Evolutionary conservation across 306 rosid species (phyloP).

Genomic region (Sophora flavescens): DNA sequence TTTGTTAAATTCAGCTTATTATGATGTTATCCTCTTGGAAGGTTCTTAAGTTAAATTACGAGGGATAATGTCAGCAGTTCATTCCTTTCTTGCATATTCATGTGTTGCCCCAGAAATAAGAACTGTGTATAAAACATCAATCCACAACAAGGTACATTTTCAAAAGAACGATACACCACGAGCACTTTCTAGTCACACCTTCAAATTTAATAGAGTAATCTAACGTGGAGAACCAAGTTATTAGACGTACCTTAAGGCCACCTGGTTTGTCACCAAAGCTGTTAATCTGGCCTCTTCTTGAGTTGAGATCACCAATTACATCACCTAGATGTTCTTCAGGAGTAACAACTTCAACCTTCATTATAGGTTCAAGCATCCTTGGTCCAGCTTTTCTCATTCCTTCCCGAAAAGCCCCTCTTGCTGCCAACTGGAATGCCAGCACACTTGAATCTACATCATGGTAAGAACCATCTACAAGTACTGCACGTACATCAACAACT

Average conservation of each 20-base stretch:
- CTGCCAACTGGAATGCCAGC: conserved; percentile 95
- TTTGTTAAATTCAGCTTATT: not conserved
- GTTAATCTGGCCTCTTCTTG: conserved; percentile 98
- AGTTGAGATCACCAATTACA: conserved; percentile 97
- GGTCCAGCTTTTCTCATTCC: conserved; percentile 88
- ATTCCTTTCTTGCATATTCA: conserved; percentile 20
- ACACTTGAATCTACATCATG: conserved; percentile 98
- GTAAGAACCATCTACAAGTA: conserved; percentile 84
- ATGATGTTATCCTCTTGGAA: not conserved
- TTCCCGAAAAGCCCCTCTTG: conserved; percentile 94
- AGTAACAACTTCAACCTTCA: conserved; percentile 97
- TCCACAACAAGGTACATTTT: conserved; percentile 2
- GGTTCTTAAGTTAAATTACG: not conserved
- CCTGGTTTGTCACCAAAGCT: conserved; percentile 95
- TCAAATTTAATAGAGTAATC: conserved; percentile 24
- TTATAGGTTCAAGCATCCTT: conserved; percentile 92
- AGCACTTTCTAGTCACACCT: conserved; percentile 17
- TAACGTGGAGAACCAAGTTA: conserved; percentile 25
- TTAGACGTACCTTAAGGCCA: conserved; percentile 82
- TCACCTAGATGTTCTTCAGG: conserved; percentile 98
- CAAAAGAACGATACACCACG: conserved; percentile 5
- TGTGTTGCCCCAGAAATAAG: conserved; percentile 24
- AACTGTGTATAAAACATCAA: conserved; percentile 4
- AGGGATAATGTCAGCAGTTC: not conserved
- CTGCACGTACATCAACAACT: conserved; percentile 89